Base-by-base conservation (phyloP, 768 basidiomycete genomes). In the Psilocybe azurescens region DNA sequence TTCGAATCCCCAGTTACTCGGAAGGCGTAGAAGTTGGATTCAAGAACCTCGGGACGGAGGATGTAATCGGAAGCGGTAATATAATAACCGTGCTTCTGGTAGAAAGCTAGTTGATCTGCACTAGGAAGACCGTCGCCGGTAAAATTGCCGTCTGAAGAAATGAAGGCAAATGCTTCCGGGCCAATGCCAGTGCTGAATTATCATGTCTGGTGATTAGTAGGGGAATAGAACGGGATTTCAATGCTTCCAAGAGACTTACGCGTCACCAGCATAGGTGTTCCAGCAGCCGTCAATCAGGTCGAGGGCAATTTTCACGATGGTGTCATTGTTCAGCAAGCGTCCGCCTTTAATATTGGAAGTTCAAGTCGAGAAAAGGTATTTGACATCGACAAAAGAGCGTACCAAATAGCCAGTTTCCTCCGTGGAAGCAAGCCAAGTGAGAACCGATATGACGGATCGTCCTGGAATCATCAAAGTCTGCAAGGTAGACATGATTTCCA, bases 21-120 rank as follows among this genome's bases (percentile, higher is more conserved):
- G 81, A 81, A 93, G 0, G 90, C 91, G 61, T 92, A 89, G 77
- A 92, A 92, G 77, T 91, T 91, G 56, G 86, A 89, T 72, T 93
- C 90, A 16, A 93, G 81, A 24, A 93, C 89, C 73, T 92, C 90
- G 0, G 91, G 91, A 29, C 91, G 88, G 46, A 86, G 77, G 70
- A 87, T 81, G 66, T 92, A 93, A 64, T 79, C 76, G 18, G 76
- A 64, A 5, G 71, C 64, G 13, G 81, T 83, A 65, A 89, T 84
- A 67, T 89, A 92, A 73, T 83, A 91, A 0, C 89, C 91, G 64
- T 91, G 78, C 60, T 83, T 16, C n/a, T 83, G 55, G 74, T 89
- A 85, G 77, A 90, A 91, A 0, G 73, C 72, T 5, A 78, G 62
- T 57, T 86, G 82, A 41, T 59, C 74, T 2, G 67, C 63, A 7